Evolutionary conservation across 2,329 filamentous ascomycete genomes (phyloP), one percentile per base, ranked within the genome.

Genomic region (Hypocreales sp.): DNA sequence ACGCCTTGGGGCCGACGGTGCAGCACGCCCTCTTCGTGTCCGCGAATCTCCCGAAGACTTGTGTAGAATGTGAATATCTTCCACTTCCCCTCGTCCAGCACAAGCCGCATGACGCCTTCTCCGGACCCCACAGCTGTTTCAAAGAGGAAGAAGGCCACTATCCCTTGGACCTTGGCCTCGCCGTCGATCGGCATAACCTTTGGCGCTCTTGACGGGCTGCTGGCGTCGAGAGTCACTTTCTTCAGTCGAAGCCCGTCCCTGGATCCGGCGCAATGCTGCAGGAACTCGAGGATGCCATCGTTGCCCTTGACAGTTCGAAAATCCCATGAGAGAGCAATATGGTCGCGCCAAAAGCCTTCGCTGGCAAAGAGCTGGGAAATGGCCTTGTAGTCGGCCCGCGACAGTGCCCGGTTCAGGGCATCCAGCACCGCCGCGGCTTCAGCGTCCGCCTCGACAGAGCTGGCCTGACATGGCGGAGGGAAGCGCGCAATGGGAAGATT

Each of bases 61-160:
- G 75, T 79, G 40, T 70, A 79, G 0, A 80, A 39, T 2, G 70
- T 73, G 35, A 68, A 76, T 0, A 70, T 63, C 41, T 71, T 74
- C 72, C 72, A 79, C 3, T 31, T 20, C 0, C 45, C 51, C 1
- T 47, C 44, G 25, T 56, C 48, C 20, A 58, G 45, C 0, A 60
- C 53, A 1, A 79, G 44, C 4, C 69, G 54, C 0, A 66, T 54
- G 2, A 79, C 37, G 2, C 75, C 76, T 2, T 58, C 47, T 0
- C 72, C 77, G 0, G 38, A 36, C 0, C 74, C 74, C 2, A 67
- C 37, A 5, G 55, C 48, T 0, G 66, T 74, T 3, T 64, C 55
- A 13, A 73, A 49, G 0, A 45, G 57, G 26, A 75, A 48, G 37
- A 71, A 75, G 31, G 67, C 66, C 26, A 65, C 56, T 0, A 81